phyloP scores from a whole-genome alignment of 2,329 filamentous ascomycete genomes.

The Dothiorella sarmentorum region DNA sequence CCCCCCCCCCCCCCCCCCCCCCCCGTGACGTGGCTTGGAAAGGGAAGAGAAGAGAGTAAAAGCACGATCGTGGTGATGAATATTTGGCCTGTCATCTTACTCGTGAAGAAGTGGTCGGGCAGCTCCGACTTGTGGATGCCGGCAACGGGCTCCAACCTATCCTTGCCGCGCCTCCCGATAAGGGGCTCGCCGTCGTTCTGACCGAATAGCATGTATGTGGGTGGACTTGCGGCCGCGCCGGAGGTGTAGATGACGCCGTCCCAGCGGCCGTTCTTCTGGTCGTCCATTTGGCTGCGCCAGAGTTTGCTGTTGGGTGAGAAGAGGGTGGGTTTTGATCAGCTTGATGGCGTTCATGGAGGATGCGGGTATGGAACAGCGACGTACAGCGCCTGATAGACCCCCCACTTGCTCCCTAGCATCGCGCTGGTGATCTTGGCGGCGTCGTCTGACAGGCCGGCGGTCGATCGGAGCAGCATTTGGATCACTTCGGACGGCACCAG shows the following conservation, averaged over 20 bases:
- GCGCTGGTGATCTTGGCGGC: neutral
- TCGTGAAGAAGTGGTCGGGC: neutral
- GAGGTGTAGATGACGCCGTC: neutral
- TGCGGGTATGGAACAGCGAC: neutral
- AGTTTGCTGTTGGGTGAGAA: neutral
- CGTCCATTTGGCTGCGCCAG: constrained; percentile 3
- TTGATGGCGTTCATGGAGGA: neutral
- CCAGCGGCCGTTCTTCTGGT: neutral
- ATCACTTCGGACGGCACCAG: neutral
- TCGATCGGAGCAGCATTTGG: neutral
- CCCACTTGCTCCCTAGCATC: constrained; percentile 1
- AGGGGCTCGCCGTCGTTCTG: neutral
- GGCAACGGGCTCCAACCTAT: neutral
- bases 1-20: no score
- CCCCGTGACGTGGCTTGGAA: no score
- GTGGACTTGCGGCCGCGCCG: neutral
- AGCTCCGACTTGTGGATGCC: neutral
- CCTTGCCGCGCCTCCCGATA: neutral
- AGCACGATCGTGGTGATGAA: neutral
- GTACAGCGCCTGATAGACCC: constrained; percentile 5
- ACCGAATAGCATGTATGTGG: neutral
- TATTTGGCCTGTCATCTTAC: neutral
- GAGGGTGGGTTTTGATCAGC: neutral
- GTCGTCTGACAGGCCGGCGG: neutral
- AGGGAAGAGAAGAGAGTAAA: neutral